Evolutionary conservation across 306 rosid species (phyloP), one percentile per base, ranked within the genome.

Genomic region (Hippophae gyantsensis): DNA sequence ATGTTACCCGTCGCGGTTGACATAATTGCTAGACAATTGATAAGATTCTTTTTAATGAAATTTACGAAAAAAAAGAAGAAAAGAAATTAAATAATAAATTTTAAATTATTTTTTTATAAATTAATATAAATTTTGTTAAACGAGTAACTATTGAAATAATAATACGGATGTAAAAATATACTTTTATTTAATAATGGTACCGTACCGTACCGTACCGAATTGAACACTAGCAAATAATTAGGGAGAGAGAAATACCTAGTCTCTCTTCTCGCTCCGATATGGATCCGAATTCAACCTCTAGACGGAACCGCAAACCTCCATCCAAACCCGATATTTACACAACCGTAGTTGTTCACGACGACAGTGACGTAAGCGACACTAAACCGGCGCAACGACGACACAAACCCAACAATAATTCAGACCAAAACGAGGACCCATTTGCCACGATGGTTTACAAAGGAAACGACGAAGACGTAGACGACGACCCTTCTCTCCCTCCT

Each of bases 401-500:
- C 56, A 66, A 62, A 59, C 7, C 72, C 8, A 74, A 32, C 38
- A 32, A 65, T 25, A 62, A 23, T 47, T 32, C 67, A 13, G 76
- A 62, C 32, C 40, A 55, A 27, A 75, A 75, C 44, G 76, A 74
- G 0, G 95, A 92, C 83, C 81, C 65, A 0, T 92, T 76, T 77
- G 89, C 82, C 23, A 85, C 95, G 9, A 85, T 88, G 90, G 76
- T 85, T 23, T 92, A 65, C 79, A 85, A 83, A 75, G 85, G 73
- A 64, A 74, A 69, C 25, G 74, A n/a, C 61, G 88, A 72, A 54
- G 76, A 69, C 6, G 88, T 70, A 6, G 89, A 66, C 2, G 94
- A 89, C 26, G 83, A 92, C 40, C 71, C 95, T 25, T 81, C 87
- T 44, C 95, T 92, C n/a, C 99, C 99, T 68, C 88, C 99, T n/a